Evolutionary conservation across 805 yeast species (phyloP).

Genomic region (Suhomyces emberorum): DNA sequence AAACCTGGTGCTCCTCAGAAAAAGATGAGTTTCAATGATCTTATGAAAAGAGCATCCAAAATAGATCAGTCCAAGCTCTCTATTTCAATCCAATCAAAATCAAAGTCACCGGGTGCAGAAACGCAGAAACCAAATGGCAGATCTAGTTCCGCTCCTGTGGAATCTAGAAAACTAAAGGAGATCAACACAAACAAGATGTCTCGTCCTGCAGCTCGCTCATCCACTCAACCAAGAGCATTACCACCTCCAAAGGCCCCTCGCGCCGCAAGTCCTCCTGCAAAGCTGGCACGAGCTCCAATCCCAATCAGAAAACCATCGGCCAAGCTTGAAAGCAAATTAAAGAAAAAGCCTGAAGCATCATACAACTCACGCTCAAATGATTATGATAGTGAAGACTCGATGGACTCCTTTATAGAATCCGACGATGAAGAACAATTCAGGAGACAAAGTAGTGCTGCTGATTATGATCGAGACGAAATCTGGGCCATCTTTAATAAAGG

Average conservation of each 20-base stretch:
- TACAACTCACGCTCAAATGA: neutral
- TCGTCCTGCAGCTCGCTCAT: no score
- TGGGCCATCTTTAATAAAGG: slow-evolving; percentile 83
- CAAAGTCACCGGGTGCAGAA: slow-evolving; percentile 25
- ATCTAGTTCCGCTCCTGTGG: slow-evolving; percentile 2
- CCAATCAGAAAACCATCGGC: slow-evolving; percentile 59
- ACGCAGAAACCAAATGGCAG: neutral
- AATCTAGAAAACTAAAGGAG: neutral
- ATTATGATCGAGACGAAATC: slow-evolving; percentile 80
- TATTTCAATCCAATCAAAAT: slow-evolving; percentile 38
- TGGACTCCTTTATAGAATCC: slow-evolving; percentile 57
- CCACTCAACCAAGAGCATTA: neutral
- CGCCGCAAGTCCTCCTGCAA: neutral
- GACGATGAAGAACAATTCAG: slow-evolving; percentile 24
- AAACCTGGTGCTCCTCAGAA: slow-evolving; percentile 22
- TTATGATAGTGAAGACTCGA: slow-evolving; percentile 32
- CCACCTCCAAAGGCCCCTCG: neutral
- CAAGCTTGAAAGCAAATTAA: slow-evolving; percentile 43
- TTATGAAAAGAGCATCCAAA: slow-evolving; percentile 64
- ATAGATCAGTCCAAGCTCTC: slow-evolving; percentile 48
- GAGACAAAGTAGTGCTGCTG: slow-evolving; percentile 27
- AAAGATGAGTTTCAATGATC: slow-evolving; percentile 59
- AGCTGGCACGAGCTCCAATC: slow-evolving; percentile 23
- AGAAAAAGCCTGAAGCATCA: slow-evolving; percentile 28
- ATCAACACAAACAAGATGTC: no score